These are phyloP conservation scores for Xylaria sp. DNA, from an alignment of 2,329 filamentous ascomycete species.

Conservation along the genomic window DNA sequence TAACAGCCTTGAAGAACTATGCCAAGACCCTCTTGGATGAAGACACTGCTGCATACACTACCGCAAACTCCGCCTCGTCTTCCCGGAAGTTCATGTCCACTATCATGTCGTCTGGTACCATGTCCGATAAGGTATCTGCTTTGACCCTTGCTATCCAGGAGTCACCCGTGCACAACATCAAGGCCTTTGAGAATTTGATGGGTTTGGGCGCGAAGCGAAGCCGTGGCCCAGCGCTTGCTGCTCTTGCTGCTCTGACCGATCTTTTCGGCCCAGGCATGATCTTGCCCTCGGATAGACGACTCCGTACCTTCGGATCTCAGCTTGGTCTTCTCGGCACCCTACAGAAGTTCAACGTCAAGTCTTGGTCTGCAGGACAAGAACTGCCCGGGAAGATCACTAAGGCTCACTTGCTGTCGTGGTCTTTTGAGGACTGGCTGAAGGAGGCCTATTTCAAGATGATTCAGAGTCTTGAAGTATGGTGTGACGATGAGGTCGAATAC, in stretches of 20 bases:
- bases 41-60: slow-evolving; percentile 70
- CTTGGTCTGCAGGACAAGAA: slow-evolving; percentile 63
- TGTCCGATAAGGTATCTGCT: slow-evolving; percentile 94
- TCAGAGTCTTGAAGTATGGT: slow-evolving; percentile 87
- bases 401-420: slow-evolving; percentile 78
- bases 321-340: slow-evolving; percentile 68
- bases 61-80: slow-evolving; percentile 70
- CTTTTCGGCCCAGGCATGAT: slow-evolving; percentile 83
- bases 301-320: slow-evolving; percentile 75
- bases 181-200: slow-evolving; percentile 80
- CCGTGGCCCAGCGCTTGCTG: slow-evolving; percentile 84
- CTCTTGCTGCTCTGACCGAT: slow-evolving; percentile 91
- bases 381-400: slow-evolving; percentile 71
- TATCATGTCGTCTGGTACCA: slow-evolving; percentile 92
- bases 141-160: slow-evolving; percentile 92
- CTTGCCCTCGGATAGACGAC: slow-evolving; percentile 73
- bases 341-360: slow-evolving; percentile 50
- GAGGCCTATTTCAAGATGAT: slow-evolving; percentile 88
- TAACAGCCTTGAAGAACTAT: slow-evolving; percentile 58
- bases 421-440: slow-evolving; percentile 94
- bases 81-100: slow-evolving; percentile 95
- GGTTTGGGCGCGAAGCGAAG: slow-evolving; percentile 86
- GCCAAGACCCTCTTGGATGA: slow-evolving; percentile 69
- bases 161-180: slow-evolving; percentile 87
- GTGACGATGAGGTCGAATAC: slow-evolving; percentile 91